Evolutionary conservation across 148 eudicot species (phyloP).

Genomic region (Beta vulgaris): DNA sequence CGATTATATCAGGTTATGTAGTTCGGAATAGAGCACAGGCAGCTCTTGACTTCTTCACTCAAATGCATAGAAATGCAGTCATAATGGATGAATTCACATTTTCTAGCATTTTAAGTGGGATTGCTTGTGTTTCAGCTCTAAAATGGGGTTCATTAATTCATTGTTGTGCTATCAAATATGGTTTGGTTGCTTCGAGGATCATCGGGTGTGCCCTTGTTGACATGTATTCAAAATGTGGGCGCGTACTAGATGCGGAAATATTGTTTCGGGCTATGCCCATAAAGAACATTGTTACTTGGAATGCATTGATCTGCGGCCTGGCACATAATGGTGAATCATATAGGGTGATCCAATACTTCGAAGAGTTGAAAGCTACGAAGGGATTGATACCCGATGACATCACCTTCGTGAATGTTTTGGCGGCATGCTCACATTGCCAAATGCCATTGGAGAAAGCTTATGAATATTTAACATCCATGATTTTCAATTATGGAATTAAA

Average conservation of each 20-base stretch:
- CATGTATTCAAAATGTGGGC: constrained; percentile 84
- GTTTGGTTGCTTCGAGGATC: constrained; percentile 44
- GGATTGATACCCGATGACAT: constrained; percentile 58
- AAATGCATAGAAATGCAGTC: constrained; percentile 46
- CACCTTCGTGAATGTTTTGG: constrained; percentile 65
- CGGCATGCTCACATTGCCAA: constrained; percentile 67
- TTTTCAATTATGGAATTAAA: constrained; percentile 41
- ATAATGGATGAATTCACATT: constrained; percentile 63
- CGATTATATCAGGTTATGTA: constrained; percentile 72
- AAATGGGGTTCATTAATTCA: constrained; percentile 63
- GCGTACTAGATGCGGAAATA: constrained; percentile 43
- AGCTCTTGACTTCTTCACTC: constrained; percentile 49
- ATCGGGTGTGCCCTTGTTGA: constrained; percentile 75
- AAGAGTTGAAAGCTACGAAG: constrained; percentile 42
- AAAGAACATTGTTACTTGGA: constrained; percentile 82
- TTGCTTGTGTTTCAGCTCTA: constrained; percentile 51
- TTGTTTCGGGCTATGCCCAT: constrained; percentile 44
- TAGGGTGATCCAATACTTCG: constrained; percentile 53
- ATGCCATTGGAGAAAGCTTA: constrained; percentile 49
- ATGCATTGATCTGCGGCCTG: constrained; percentile 68
- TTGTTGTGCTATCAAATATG: constrained; percentile 47
- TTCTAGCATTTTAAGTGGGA: constrained; percentile 63
- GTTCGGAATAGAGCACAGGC: constrained; percentile 47
- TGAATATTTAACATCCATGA: constrained; percentile 51
- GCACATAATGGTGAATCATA: constrained; percentile 64